Percentiles rank a stretch among this genome's conserved stretches.
These are phyloP conservation scores for Trifolium repens DNA, from an alignment of 306 rosid species.

Conservation along the genomic window DNA sequence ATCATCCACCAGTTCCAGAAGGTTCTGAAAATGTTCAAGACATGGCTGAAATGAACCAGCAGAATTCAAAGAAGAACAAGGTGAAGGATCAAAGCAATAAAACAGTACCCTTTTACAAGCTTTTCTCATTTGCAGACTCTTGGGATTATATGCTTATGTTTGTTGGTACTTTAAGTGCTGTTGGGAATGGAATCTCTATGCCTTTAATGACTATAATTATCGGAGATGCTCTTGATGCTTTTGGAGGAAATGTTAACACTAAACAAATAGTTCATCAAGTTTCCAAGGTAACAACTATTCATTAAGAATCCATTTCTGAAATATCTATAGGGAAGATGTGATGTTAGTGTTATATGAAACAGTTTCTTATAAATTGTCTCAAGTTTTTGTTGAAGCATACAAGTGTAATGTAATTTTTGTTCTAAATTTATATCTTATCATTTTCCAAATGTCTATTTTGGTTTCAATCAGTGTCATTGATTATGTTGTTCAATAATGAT, in stretches of 20 bases:
- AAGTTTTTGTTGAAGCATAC: background rate
- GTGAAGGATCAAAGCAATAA: conserved; percentile 43
- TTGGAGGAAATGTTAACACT: conserved; percentile 51
- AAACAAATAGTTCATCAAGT: conserved; percentile 56
- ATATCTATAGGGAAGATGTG: conserved; percentile 3
- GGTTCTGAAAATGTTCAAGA: conserved; percentile 39
- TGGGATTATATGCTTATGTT: conserved; percentile 63
- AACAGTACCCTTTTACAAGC: conserved; percentile 71
- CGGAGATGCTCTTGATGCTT: conserved; percentile 65
- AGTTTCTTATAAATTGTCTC: background rate
- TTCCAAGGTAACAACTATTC: conserved; percentile 52
- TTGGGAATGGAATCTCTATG: conserved; percentile 57
- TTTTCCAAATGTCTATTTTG: background rate
- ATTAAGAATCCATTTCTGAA: conserved; percentile 26
- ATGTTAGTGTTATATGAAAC: background rate
- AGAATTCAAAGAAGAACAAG: conserved; percentile 46
- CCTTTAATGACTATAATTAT: conserved; percentile 65
- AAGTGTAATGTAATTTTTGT: background rate
- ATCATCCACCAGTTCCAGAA: conserved; percentile 24
- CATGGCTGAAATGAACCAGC: conserved; percentile 32
- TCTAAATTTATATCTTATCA: background rate
- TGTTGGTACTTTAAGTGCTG: conserved; percentile 65
- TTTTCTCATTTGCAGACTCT: conserved; percentile 81
- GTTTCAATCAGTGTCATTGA: background rate
- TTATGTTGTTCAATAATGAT: too few species aligned